Conservation (phyloP, 2,329 filamentous ascomycete genomes). For the Xylariaceae sp. region DNA sequence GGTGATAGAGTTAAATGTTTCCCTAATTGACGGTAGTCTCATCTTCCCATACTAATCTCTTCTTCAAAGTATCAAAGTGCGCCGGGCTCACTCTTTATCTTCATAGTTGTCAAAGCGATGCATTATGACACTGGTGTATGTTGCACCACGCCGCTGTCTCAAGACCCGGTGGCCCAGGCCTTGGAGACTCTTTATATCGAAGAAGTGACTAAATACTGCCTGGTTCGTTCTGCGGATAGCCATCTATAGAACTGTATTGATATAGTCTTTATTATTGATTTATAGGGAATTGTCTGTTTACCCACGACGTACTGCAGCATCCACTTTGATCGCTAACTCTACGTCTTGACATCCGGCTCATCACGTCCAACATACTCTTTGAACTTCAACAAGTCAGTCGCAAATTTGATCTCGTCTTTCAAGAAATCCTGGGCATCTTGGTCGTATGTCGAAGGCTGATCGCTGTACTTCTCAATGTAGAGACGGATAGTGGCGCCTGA, state of each 20-base stretch:
- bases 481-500: conserved; percentile 94
- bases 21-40: too few relatives aligned
- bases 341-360: conserved; percentile 96
- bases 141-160: too few relatives aligned
- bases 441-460: conserved; percentile 71
- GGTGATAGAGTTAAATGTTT: too few relatives aligned
- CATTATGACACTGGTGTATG: too few relatives aligned
- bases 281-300: background rate
- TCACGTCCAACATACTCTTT: conserved; percentile 90
- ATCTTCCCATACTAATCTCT: background rate
- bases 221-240: too few relatives aligned
- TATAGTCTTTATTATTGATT: background rate
- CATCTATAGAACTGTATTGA: too few relatives aligned
- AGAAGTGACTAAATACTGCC: too few relatives aligned
- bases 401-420: conserved; percentile 81
- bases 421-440: conserved; percentile 91
- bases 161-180: too few relatives aligned
- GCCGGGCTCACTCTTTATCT: too few relatives aligned
- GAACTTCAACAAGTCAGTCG: conserved; percentile 81
- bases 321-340: conserved; percentile 29
- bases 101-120: too few relatives aligned
- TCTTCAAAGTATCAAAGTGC: too few relatives aligned
- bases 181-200: too few relatives aligned
- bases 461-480: conserved; percentile 95
- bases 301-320: background rate